phyloP scores from a whole-genome alignment of 768 basidiomycete genomes.

The Mycena crocata region DNA sequence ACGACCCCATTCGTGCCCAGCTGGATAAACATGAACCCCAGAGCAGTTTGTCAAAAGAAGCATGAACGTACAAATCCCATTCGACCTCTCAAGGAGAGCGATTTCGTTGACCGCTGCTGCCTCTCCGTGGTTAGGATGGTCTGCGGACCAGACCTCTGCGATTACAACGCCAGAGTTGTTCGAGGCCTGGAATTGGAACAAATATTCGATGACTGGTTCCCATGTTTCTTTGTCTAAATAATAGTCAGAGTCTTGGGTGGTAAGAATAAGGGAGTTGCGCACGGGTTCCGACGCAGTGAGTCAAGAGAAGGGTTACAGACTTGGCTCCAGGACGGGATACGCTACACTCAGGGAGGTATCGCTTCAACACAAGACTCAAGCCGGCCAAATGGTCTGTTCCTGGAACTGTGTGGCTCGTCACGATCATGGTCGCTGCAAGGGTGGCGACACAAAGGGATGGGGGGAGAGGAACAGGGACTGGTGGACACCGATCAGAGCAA shows the following conservation, averaged over 20 bases:
- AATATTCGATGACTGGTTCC: background rate
- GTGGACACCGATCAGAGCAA: too few relatives aligned
- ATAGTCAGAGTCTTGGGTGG: background rate
- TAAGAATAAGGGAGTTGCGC: background rate
- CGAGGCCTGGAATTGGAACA: background rate
- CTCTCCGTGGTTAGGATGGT: slow-evolving; percentile 5
- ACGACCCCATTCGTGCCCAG: background rate
- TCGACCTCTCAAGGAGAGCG: background rate
- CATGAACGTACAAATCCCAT: background rate
- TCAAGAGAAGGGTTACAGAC: background rate
- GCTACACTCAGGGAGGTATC: too few relatives aligned
- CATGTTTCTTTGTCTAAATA: slow-evolving; percentile 1
- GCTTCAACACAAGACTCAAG: too few relatives aligned
- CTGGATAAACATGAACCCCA: too few relatives aligned
- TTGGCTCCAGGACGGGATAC: too few relatives aligned
- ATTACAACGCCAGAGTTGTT: background rate
- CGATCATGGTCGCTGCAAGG: too few relatives aligned
- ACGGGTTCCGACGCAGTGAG: background rate
- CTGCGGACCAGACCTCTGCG: background rate
- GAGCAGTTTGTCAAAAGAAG: too few relatives aligned
- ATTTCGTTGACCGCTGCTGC: slow-evolving; percentile 1
- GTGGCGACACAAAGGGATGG: too few relatives aligned
- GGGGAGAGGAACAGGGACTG: too few relatives aligned
- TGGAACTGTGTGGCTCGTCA: too few relatives aligned
- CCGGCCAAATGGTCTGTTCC: too few relatives aligned